These are phyloP conservation scores for Exophiala viscosa DNA, from an alignment of 2,329 filamentous ascomycete species.

Conservation along the genomic window DNA sequence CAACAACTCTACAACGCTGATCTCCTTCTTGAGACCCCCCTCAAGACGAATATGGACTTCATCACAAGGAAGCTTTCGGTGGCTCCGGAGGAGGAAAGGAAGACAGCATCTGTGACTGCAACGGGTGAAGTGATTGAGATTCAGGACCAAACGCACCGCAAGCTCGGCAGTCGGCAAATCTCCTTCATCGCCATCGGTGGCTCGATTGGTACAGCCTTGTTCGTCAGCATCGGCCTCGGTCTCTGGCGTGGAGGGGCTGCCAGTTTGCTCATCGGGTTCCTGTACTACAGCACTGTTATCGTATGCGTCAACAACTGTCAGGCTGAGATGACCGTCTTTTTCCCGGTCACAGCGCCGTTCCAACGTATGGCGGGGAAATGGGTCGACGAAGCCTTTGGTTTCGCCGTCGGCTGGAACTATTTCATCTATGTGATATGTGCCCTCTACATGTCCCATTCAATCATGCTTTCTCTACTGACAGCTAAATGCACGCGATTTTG, in stretches of 20 bases:
- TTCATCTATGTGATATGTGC: constrained; percentile 36
- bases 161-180: constrained; percentile 18
- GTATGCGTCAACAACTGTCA: constrained; percentile 37
- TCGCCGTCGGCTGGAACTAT: constrained; percentile 43
- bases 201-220: constrained; percentile 39
- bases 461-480: constrained; percentile 38
- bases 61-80: too few species aligned
- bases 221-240: constrained; percentile 38
- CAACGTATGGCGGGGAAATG: constrained; percentile 40
- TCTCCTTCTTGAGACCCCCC: too few species aligned
- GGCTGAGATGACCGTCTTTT: constrained; percentile 25
- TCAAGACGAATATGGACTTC: too few species aligned
- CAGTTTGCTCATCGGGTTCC: constrained; percentile 37
- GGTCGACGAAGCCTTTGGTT: constrained; percentile 45
- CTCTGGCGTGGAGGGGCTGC: constrained; percentile 36
- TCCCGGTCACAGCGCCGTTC: constrained; percentile 40
- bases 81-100: too few species aligned
- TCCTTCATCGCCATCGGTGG: constrained; percentile 32
- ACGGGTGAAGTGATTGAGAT: too few species aligned
- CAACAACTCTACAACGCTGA: too few species aligned
- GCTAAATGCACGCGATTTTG: constrained; percentile 28
- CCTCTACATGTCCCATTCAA: background rate
- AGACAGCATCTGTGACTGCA: too few species aligned
- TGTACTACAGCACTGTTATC: constrained; percentile 30
- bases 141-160: constrained; percentile 12